Conservation (phyloP, 108 stramenopile species). For the Asterionellopsis glacialis region DNA sequence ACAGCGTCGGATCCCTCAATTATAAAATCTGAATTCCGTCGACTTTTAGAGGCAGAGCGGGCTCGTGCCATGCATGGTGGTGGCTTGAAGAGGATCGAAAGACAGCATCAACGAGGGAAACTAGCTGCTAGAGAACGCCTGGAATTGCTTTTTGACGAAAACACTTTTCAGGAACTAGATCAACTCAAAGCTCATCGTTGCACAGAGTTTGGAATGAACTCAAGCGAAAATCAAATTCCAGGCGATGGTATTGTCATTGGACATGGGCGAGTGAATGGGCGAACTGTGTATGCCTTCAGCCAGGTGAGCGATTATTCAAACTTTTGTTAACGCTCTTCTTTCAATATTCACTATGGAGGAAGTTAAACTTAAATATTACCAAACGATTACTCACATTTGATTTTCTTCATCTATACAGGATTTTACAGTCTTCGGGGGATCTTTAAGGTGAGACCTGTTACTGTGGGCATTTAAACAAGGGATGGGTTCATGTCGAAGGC, state of each 20-base stretch:
- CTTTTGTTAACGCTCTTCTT: not conserved
- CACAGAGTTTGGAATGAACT: constrained; percentile 96
- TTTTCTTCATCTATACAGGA: constrained; percentile 69
- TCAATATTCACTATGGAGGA: not conserved
- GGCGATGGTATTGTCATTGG: constrained; percentile 96
- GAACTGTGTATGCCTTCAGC: constrained; percentile 85
- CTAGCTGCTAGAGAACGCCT: constrained; percentile 98
- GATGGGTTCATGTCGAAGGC: too few species aligned
- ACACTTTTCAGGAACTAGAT: constrained; percentile 93
- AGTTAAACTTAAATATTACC: not conserved
- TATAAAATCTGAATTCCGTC: constrained; percentile 79
- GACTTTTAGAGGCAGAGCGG: constrained; percentile 52
- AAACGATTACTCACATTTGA: not conserved
- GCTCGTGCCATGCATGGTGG: constrained; percentile 79
- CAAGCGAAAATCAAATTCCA: constrained; percentile 51
- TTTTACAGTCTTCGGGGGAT: constrained; percentile 98
- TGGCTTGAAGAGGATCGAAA: constrained; percentile 72
- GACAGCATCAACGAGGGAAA: constrained; percentile 91
- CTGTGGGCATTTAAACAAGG: too few species aligned
- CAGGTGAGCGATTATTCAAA: too few species aligned
- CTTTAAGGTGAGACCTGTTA: constrained; percentile 32
- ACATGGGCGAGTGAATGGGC: constrained; percentile 64
- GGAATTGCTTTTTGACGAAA: constrained; percentile 84
- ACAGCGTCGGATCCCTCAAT: constrained; percentile 42
- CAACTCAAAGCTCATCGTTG: constrained; percentile 94